Percentiles rank a stretch among this genome's conserved stretches.
These are phyloP conservation scores for Chlamydomonas reinhardtii DNA, from an alignment of 163 green algal genomes.

Conservation along the genomic window DNA sequence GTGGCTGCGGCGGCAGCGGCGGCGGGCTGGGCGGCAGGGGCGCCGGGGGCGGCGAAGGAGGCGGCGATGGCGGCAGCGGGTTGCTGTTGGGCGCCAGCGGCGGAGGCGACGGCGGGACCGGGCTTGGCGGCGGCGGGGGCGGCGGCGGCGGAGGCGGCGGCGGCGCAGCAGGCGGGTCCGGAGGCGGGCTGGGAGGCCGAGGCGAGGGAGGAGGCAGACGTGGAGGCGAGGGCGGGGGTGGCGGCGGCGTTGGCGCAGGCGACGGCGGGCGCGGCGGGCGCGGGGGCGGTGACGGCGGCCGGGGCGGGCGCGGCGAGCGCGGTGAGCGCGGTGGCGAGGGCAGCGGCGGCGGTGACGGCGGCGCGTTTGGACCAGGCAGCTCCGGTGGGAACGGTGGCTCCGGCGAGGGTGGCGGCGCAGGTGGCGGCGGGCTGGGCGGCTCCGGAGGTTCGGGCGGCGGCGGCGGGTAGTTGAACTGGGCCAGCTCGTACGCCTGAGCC, in stretches of 20 bases:
- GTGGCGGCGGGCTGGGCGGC: background rate
- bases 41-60: background rate
- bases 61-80: background rate
- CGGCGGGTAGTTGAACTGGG: slow-evolving; percentile 1
- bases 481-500: background rate
- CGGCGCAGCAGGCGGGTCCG: background rate
- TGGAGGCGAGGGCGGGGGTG: background rate
- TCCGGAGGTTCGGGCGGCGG: background rate
- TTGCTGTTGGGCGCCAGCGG: background rate
- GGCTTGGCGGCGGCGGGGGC: background rate
- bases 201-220: background rate
- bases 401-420: background rate
- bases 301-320: background rate
- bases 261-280: background rate
- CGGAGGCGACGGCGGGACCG: background rate
- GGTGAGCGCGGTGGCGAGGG: background rate
- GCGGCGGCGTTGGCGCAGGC: background rate
- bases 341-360: background rate
- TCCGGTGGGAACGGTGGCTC: background rate
- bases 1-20: background rate
- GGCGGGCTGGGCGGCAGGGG: background rate
- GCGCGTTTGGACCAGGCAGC: background rate
- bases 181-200: background rate
- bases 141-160: background rate
- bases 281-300: background rate